phyloP scores from a whole-genome alignment of 208 protist genomes.

The Herpetomonas samuelpessoai region DNA sequence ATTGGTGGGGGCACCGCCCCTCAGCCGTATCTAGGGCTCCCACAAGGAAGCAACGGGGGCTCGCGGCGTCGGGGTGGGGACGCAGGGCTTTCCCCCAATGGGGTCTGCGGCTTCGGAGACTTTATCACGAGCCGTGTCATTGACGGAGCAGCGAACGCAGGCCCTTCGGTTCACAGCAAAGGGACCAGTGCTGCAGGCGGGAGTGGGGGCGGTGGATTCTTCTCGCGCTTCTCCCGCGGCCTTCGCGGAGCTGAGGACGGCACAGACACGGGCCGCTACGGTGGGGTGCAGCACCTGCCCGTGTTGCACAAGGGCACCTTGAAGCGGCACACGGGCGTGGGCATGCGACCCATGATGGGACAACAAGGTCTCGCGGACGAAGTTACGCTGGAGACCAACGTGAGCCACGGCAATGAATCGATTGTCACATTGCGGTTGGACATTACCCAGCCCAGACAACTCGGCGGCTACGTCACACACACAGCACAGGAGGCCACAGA shows the following conservation, averaged over 20 bases:
- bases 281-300: constrained; percentile 32
- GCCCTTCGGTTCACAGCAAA: not conserved
- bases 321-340: constrained; percentile 22
- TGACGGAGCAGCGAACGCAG: constrained; percentile 9
- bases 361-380: constrained; percentile 54
- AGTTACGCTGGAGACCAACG: constrained; percentile 65
- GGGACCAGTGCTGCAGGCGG: constrained; percentile 12
- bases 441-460: constrained; percentile 29
- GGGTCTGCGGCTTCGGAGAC: constrained; percentile 19
- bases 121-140: constrained; percentile 22
- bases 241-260: not conserved
- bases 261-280: constrained; percentile 1
- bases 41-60: no score
- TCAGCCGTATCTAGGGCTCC: no score
- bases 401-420: constrained; percentile 37
- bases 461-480: constrained; percentile 44
- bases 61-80: constrained; percentile 1
- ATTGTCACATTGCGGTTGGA: constrained; percentile 71
- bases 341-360: constrained; percentile 73
- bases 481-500: constrained; percentile 2
- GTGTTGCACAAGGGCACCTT: constrained; percentile 50
- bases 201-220: constrained; percentile 12
- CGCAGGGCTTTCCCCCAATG: constrained; percentile 24
- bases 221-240: not conserved
- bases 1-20: not conserved